phyloP scores from a whole-genome alignment of 2,329 filamentous ascomycete genomes.

The Hypoxylon sp. region DNA sequence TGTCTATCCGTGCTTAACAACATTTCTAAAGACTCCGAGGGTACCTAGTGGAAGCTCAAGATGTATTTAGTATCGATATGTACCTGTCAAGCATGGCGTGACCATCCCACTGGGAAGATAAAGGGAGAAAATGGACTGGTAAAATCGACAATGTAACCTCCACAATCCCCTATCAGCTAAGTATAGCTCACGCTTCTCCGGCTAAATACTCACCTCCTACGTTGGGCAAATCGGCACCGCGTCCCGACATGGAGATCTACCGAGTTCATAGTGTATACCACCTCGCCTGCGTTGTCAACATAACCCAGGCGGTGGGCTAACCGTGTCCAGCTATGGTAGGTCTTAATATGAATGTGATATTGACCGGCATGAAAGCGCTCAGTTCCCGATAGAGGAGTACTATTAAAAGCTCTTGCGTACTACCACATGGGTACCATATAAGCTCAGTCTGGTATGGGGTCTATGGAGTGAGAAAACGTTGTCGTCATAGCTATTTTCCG shows the following conservation, averaged over 20 bases:
- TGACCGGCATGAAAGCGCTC: neutral
- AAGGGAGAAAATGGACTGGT: too few species aligned
- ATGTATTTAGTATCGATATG: too few species aligned
- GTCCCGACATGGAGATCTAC: constrained; percentile 28
- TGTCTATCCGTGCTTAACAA: too few species aligned
- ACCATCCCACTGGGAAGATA: neutral
- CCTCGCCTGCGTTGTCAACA: neutral
- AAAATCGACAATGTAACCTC: neutral
- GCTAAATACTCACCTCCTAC: constrained; percentile 8
- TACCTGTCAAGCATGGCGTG: neutral
- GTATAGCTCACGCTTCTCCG: neutral
- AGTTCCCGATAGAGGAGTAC: neutral
- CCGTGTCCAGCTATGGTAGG: neutral
- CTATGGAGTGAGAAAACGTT: neutral
- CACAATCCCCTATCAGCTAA: neutral
- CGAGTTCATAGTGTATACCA: constrained; percentile 1
- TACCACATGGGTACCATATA: constrained; percentile 7
- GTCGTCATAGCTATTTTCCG: neutral
- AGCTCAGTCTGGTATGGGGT: neutral
- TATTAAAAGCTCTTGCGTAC: neutral
- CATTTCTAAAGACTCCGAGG: too few species aligned
- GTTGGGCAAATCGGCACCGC: constrained; percentile 21
- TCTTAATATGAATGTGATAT: constrained; percentile 11
- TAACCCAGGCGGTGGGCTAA: constrained; percentile 1
- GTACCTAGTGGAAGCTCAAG: too few species aligned